Conservation (phyloP, 2,329 filamentous ascomycete genomes). For the Pseudocercospora fijiensis region DNA sequence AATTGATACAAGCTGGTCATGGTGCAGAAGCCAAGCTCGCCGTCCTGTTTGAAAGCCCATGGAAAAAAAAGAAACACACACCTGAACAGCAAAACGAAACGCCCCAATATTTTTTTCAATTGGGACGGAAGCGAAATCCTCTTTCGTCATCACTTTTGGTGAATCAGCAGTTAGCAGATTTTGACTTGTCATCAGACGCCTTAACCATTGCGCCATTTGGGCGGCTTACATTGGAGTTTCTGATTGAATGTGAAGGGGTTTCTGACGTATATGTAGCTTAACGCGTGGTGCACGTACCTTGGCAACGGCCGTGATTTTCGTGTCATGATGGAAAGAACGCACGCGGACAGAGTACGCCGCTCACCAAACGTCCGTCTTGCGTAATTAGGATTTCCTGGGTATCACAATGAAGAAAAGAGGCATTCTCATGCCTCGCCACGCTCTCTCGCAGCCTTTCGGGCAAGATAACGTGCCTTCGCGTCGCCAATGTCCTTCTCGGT, state of each 20-base stretch:
- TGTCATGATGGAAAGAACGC: not conserved
- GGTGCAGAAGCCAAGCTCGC: constrained; percentile 32
- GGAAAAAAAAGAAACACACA: not conserved
- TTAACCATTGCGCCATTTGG: not conserved
- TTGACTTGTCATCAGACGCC: not conserved
- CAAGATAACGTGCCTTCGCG: constrained; percentile 76
- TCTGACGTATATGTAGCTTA: not conserved
- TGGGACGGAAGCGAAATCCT: not conserved
- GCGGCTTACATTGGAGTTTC: not conserved
- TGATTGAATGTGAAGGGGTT: not conserved
- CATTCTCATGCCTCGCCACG: constrained; percentile 31
- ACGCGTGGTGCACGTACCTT: not conserved
- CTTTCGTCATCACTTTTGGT: not conserved
- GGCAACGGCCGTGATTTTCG: not conserved
- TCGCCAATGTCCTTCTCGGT: constrained; percentile 73
- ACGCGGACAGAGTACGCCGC: not conserved
- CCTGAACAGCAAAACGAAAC: not conserved
- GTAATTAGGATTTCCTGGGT: not conserved
- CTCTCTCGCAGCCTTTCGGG: constrained; percentile 71
- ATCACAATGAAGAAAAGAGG: not conserved
- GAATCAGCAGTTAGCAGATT: not conserved
- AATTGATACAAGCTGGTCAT: constrained; percentile 37
- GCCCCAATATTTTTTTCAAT: not conserved
- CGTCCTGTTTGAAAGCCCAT: constrained; percentile 31
- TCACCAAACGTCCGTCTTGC: not conserved